Conservation (phyloP, 2,329 filamentous ascomycete species). For the Apiospora aurea region DNA sequence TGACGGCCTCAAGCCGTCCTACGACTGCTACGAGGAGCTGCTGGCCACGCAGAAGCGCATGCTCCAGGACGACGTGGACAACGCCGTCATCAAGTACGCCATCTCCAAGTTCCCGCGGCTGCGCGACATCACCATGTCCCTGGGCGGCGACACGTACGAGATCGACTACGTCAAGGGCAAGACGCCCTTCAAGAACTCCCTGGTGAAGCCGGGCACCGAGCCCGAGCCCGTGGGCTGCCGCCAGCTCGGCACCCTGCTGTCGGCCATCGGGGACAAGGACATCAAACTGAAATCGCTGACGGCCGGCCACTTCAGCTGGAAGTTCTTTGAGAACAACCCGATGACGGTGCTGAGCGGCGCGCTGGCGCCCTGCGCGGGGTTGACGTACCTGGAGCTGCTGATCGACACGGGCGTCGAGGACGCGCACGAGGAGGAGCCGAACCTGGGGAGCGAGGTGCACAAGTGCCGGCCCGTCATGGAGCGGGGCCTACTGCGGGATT, state of each 20-base stretch:
- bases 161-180: conserved; percentile 7
- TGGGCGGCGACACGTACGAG: conserved; percentile 29
- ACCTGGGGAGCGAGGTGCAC: conserved; percentile 23
- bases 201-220: conserved; percentile 3
- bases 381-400: conserved; percentile 34
- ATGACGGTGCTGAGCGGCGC: conserved; percentile 29
- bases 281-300: conserved; percentile 32
- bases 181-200: conserved; percentile 20
- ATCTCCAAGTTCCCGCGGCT: conserved; percentile 36
- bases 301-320: conserved; percentile 35
- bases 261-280: conserved; percentile 30
- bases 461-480: conserved; percentile 32
- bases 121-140: conserved; percentile 33
- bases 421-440: conserved; percentile 21
- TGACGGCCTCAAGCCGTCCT: conserved; percentile 5
- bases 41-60: conserved; percentile 9
- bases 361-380: conserved; percentile 34
- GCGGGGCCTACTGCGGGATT: conserved; percentile 34
- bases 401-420: conserved; percentile 31
- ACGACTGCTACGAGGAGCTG: conserved; percentile 11
- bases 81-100: conserved; percentile 32
- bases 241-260: conserved; percentile 36
- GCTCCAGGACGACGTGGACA: conserved; percentile 27
- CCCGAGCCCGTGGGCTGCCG: conserved; percentile 33
- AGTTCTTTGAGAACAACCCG: conserved; percentile 35